Evolutionary conservation across 2,329 filamentous ascomycete genomes (phyloP), one percentile per base, ranked within the genome.

Genomic region (Coniochaeta sp.): DNA sequence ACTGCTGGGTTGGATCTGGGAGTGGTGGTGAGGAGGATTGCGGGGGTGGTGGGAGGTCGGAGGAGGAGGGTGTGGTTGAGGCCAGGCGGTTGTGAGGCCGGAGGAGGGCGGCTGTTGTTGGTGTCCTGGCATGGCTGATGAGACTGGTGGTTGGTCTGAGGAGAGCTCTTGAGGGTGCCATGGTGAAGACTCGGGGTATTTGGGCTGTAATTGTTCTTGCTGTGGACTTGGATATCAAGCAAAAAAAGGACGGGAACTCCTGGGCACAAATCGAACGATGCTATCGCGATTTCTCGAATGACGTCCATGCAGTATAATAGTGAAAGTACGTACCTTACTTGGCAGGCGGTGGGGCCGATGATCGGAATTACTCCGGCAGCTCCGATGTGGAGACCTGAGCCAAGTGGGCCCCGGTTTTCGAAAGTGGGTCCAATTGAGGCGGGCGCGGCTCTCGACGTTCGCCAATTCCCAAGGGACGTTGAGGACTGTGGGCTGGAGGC

Each of bases 31-130:
- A 55, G 34, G 17, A 19, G 31, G n/a, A 40, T 54, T 14, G 60
- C 9, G 33, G 50, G 16, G 33, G 50, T 43, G 17, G 56, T 34
- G 34, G 38, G 56, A 34, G 28, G 8, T 52, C 47, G 24, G 22
- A 52, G 43, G 47, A 52, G 12, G 52, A 19, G n/a, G 26, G 31
- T 56, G 38, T 56, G 38, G 57, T 56, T 17, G 54, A 47, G 47
- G 59, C 66, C 59, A 67, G 62, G 17, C 17, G 57, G 56, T 11
- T 47, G 16, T 54, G 26, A n/a, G 40, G 12, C 50, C 33, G 24
- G 19, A 14, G 58, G 6, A 24, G 2, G 19, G 26, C 34, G 28
- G 34, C 28, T 33, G 47, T 31, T 33, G 47, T 26, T 31, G 47
- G 14, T 31, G 47, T 22, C 47, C 22, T 52, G 16, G 47, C 14